Percentiles rank a stretch among this genome's conserved stretches.
Conservation (phyloP, 2,329 filamentous ascomycete genomes). For the Blastomyces silverae region DNA sequence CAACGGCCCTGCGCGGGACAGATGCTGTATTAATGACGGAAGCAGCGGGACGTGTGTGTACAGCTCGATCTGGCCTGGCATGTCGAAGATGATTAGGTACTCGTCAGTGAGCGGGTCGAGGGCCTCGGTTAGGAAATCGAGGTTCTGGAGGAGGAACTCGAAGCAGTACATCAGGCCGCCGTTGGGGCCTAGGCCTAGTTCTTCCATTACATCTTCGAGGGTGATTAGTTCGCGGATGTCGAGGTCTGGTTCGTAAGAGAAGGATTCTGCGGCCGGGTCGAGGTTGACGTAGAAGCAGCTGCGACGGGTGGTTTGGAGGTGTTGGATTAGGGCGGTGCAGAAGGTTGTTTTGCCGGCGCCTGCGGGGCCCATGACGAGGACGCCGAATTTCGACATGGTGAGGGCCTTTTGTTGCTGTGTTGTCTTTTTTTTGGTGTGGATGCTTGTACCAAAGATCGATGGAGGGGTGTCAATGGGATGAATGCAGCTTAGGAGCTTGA, state of each 20-base stretch:
- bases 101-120: conserved; percentile 85
- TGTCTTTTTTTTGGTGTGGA: background rate
- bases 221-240: conserved; percentile 95
- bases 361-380: conserved; percentile 92
- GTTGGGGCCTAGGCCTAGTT: conserved; percentile 83
- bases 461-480: background rate
- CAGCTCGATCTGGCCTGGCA: conserved; percentile 97
- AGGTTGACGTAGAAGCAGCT: conserved; percentile 98
- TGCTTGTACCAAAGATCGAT: background rate
- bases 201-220: conserved; percentile 93
- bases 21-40: conserved; percentile 71
- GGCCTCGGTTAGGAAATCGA: conserved; percentile 81
- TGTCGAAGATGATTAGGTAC: conserved; percentile 95
- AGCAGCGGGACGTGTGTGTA: conserved; percentile 96
- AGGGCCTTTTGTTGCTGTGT: background rate
- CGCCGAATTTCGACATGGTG: conserved; percentile 84
- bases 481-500: background rate
- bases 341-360: conserved; percentile 97
- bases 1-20: conserved; percentile 69
- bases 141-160: conserved; percentile 88
- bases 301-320: conserved; percentile 82
- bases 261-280: conserved; percentile 88
- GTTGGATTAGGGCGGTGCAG: conserved; percentile 85
- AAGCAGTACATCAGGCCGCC: conserved; percentile 94
- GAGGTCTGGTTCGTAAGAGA: conserved; percentile 84